Evolutionary conservation across 768 basidiomycete species (phyloP).

Genomic region (Gloeophyllum trabeum): DNA sequence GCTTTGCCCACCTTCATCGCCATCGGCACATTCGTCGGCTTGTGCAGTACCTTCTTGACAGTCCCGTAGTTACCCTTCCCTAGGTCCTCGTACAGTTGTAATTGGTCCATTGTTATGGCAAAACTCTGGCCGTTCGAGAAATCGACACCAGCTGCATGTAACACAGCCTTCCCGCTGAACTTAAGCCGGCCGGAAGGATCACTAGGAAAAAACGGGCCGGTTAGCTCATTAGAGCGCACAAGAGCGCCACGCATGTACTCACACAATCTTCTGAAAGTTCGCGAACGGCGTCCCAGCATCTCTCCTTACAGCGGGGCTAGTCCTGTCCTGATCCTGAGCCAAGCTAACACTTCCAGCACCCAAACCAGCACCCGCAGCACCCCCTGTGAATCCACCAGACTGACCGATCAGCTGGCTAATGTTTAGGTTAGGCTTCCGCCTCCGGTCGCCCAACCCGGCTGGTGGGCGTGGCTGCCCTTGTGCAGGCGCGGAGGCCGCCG

Average conservation of each 20-base stretch:
- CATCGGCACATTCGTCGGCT: conserved; percentile 91
- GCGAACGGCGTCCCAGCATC: conserved; percentile 72
- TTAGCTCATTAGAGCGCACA: conserved; percentile 3
- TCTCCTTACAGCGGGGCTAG: conserved; percentile 1
- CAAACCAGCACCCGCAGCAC: neutral
- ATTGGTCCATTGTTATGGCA: conserved; percentile 89
- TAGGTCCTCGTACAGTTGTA: conserved; percentile 85
- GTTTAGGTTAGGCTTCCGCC: conserved; percentile 19
- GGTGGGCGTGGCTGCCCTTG: conserved; percentile 4
- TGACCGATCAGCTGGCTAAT: neutral
- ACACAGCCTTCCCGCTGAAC: conserved; percentile 86
- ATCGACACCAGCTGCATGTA: conserved; percentile 81
- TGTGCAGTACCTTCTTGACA: conserved; percentile 91
- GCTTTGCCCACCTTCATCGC: conserved; percentile 82
- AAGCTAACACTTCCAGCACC: neutral
- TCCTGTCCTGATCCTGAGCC: neutral
- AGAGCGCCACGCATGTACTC: conserved; percentile 21
- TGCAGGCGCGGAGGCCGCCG: conserved; percentile 4
- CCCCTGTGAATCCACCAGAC: neutral
- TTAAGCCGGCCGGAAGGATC: conserved; percentile 95
- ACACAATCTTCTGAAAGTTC: conserved; percentile 93
- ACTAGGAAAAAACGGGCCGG: conserved; percentile 29
- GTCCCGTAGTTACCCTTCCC: conserved; percentile 97
- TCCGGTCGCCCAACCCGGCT: conserved; percentile 5
- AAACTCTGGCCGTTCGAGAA: conserved; percentile 89